These are phyloP conservation scores for Stephanodiscus minutulus DNA, from an alignment of 108 stramenopile genomes.

Conservation along the genomic window DNA sequence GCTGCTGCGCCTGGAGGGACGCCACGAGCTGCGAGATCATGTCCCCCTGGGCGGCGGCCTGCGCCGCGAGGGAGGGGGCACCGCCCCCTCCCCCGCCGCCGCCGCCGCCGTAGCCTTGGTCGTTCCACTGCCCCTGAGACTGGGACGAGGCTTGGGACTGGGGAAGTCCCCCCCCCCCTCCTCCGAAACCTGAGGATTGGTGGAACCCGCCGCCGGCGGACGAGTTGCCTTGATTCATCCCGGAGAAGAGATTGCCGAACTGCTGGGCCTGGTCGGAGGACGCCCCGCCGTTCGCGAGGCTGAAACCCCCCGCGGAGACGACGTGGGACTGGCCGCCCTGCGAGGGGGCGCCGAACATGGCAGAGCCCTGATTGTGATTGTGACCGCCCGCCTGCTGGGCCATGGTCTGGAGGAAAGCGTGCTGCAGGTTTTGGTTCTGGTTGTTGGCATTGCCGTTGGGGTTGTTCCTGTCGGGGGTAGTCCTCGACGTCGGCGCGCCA, in stretches of 20 bases:
- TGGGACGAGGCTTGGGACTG: background rate
- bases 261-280: background rate
- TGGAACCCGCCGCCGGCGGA: background rate
- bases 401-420: background rate
- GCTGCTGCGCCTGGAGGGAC: conserved; percentile 40
- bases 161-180: background rate
- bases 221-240: background rate
- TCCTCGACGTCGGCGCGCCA: background rate
- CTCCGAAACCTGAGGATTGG: background rate
- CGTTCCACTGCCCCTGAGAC: background rate
- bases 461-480: background rate
- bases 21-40: conserved; percentile 36
- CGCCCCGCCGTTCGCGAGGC: background rate
- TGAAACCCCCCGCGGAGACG: background rate
- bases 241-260: background rate
- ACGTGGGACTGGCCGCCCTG: background rate
- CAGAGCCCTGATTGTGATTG: background rate
- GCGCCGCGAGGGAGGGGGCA: background rate
- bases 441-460: background rate
- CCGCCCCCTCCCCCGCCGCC: conserved; percentile 1
- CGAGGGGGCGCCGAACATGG: background rate
- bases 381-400: background rate
- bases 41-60: conserved; percentile 3
- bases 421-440: background rate
- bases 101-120: background rate